Evolutionary conservation across 1,284 basidiomycete species (phyloP), one percentile per base, ranked within the genome.

Genomic region (Cutaneotrichosporon sp.): DNA sequence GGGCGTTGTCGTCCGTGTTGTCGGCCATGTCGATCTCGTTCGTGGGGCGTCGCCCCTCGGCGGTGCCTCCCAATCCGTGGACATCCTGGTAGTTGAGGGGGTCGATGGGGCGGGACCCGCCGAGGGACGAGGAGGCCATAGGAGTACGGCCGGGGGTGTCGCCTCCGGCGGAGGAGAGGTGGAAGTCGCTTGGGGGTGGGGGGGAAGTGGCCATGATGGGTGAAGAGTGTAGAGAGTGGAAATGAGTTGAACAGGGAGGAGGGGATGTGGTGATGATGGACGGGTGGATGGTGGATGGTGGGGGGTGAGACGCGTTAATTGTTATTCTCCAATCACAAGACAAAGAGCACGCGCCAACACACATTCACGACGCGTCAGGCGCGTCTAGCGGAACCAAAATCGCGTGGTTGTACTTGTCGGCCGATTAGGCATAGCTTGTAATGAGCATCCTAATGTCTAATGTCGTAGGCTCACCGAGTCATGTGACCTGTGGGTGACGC

Each of bases 71-170:
- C 16, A 78, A 64, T n/a, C 75, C 76, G 46, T 69, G 74, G 20
- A 78, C 71, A 62, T 73, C 67, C 63, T 78, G 65, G 60, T 72
- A 78, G 18, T 72, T 72, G 24, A 71, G 56, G 1, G 76, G 75
- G 60, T 78, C 73, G 53, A 67, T 63, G 2, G 70, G 71, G 33
- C 70, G 62, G 2, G 72, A 73, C 29, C 62, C 61, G 5, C 69
- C 64, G 7, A 71, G 38, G 6, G 72, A 71, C 1, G 74, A 73
- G 2, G 72, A 69, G n/a, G 68, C 58, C 3, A 42, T 14, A 38
- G 36, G 14, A 38, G 36, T 38, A 16, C 36, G 36, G 36, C 36
- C 38, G 18, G 60, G 57, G 3, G 72, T 63, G 18, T 61, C 64
- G 9, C 63, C 67, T 9, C 70, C 68, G 0, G 68, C 72, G 20